Evolutionary conservation across 495 filamentous ascomycete species (phyloP), one percentile per base, ranked within the genome.

Genomic region (Glutinoglossum americanum): DNA sequence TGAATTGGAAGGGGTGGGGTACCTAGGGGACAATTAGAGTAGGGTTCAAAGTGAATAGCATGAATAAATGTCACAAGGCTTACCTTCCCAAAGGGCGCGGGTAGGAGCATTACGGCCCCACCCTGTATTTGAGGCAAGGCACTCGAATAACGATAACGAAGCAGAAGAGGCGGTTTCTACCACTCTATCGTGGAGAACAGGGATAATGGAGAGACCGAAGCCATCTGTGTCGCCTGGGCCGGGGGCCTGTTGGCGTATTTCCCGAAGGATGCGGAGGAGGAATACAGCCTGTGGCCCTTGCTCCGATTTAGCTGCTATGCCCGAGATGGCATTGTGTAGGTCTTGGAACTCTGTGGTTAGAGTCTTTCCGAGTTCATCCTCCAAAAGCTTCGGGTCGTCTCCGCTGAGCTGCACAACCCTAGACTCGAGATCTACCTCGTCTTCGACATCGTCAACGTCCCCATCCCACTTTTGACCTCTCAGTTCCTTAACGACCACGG

Each of bases 1-100:
- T 88, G 86, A n/a, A 81, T 72, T 0, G 92, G 92, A 27, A 94
- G 64, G 35, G 76, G 73, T 0, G 86, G 88, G n/a, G 57, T 71
- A 0, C 83, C 49, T 53, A 53, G 49, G 15, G 49, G 7, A 11
- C 25, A 13, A 17, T 53, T 25, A 53, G 28, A 30, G 26, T 21
- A 3, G 2, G 10, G 1, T 30, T 32, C 11, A 28, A 21, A 30
- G 17, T 17, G 7, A 25, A 17, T 6, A 27, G 19, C 11, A 21
- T 27, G 6, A 17, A 6, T 28, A 27, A 17, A 28, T 4, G n/a
- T n/a, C n/a, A n/a, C n/a, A n/a, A n/a, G n/a, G n/a, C 26, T 27
- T 30, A 53, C 49, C 83, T 63, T 92, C 87, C 87, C 86, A 94
- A 0, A 94, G 73, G 0, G 74, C 72, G 59, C 77, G 70, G 19